Conservation (phyloP, 1,139 yeast genomes). For the Citeromyces hawaiiensis region DNA sequence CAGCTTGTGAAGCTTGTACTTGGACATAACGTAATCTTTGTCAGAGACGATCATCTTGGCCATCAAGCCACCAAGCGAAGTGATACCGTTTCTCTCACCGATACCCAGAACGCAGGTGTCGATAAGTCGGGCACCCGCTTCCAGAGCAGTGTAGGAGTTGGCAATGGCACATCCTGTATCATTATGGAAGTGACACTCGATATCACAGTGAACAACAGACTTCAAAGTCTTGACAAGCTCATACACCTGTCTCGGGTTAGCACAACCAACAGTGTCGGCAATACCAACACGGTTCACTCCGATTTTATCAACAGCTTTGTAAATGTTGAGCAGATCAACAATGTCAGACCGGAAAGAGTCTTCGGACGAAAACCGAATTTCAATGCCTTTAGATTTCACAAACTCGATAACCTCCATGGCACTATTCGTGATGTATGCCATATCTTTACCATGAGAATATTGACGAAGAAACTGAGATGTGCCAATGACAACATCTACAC, state of each 20-base stretch:
- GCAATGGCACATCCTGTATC: slow-evolving; percentile 99
- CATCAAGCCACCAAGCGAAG: slow-evolving; percentile 96
- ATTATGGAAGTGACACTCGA: slow-evolving; percentile 97
- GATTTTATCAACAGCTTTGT: slow-evolving; percentile 92
- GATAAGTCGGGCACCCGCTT: slow-evolving; percentile 92
- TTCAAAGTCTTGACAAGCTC: slow-evolving; percentile 89
- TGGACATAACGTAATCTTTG: slow-evolving; percentile 88
- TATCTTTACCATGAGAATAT: slow-evolving; percentile 96
- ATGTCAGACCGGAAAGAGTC: slow-evolving; percentile 96
- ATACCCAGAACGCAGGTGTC: slow-evolving; percentile 95
- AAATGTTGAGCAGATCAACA: slow-evolving; percentile 88
- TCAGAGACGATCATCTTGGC: slow-evolving; percentile 99
- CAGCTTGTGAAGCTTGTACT: slow-evolving; percentile 90
- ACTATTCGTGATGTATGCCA: slow-evolving; percentile 93
- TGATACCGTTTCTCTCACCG: slow-evolving; percentile 98
- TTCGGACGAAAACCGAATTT: slow-evolving; percentile 92
- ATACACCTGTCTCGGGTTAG: slow-evolving; percentile 97
- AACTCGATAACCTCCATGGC: slow-evolving; percentile 96
- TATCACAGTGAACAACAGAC: slow-evolving; percentile 91
- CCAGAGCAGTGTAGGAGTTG: slow-evolving; percentile 94
- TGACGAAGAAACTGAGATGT: slow-evolving; percentile 92
- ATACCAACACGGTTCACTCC: slow-evolving; percentile 99
- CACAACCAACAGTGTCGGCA: slow-evolving; percentile 98
- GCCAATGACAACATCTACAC: slow-evolving; percentile 97
- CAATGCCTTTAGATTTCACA: slow-evolving; percentile 94